These are phyloP conservation scores for Sclerotinia borealis DNA, from an alignment of 2,329 filamentous ascomycete species.

Conservation along the genomic window DNA sequence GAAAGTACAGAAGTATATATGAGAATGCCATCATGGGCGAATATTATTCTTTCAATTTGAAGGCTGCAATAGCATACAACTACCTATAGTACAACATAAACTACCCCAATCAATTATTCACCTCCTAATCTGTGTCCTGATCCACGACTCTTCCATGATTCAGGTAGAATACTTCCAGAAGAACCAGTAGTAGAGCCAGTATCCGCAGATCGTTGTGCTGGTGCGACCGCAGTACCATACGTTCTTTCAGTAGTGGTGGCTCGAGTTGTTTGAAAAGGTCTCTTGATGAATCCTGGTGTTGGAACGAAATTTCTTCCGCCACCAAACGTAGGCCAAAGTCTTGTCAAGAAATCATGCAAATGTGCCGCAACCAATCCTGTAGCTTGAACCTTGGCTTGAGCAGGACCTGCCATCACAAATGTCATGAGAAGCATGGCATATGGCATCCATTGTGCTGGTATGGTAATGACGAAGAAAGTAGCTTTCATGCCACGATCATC, in stretches of 20 bases:
- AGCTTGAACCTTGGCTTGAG: conserved; percentile 54
- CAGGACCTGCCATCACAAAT: conserved; percentile 59
- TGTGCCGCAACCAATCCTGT: conserved; percentile 85
- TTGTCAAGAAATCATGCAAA: conserved; percentile 81
- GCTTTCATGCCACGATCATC: conserved; percentile 74
- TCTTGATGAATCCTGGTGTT: conserved; percentile 67
- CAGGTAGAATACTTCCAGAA: conserved; percentile 48
- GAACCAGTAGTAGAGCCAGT: conserved; percentile 39
- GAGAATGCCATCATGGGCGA: background rate
- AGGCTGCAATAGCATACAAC: background rate
- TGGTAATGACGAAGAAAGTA: conserved; percentile 74
- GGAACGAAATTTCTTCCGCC: conserved; percentile 71
- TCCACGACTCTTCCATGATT: conserved; percentile 59
- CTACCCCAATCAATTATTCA: conserved; percentile 19
- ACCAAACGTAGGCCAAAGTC: conserved; percentile 83
- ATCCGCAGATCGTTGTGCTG: conserved; percentile 26
- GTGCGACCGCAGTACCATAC: conserved; percentile 57
- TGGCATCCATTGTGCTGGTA: conserved; percentile 77
- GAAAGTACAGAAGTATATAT: background rate
- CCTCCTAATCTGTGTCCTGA: conserved; percentile 56
- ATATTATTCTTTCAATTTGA: background rate
- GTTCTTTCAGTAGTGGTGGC: conserved; percentile 43
- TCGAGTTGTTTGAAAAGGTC: conserved; percentile 50
- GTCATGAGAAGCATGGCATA: conserved; percentile 72
- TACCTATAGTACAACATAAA: background rate